Percentiles rank a stretch among this genome's conserved stretches.
phyloP scores from a whole-genome alignment of 371 early-diverging fungal species.

The Apophysomyces ossiformis region DNA sequence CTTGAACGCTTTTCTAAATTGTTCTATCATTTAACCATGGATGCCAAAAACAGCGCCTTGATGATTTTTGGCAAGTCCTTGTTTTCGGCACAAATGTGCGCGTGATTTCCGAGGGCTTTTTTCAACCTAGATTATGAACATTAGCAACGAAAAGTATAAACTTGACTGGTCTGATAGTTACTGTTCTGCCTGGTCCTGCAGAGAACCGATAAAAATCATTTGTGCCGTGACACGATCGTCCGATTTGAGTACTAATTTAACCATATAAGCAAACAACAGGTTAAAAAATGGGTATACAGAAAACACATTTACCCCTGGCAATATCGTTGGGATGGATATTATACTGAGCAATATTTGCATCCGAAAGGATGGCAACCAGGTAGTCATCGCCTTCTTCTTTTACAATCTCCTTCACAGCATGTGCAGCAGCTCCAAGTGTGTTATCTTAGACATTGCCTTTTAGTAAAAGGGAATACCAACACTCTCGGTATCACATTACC shows the following conservation, averaged over 20 bases:
- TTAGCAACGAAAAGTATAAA: not conserved
- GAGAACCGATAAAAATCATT: slow-evolving; percentile 75
- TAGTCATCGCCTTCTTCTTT: slow-evolving; percentile 82
- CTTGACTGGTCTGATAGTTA: slow-evolving; percentile 28
- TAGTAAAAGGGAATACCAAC: not conserved
- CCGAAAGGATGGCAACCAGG: slow-evolving; percentile 80
- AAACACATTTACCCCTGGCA: slow-evolving; percentile 56
- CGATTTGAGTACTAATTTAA: slow-evolving; percentile 59
- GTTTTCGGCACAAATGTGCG: slow-evolving; percentile 74
- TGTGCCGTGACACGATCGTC: slow-evolving; percentile 72
- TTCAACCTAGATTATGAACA: slow-evolving; percentile 46
- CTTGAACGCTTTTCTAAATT: not conserved
- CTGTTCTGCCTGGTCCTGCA: slow-evolving; percentile 70
- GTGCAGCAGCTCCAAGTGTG: slow-evolving; percentile 72
- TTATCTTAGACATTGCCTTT: slow-evolving; percentile 52
- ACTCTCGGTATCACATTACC: slow-evolving; percentile 27
- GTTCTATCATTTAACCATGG: slow-evolving; percentile 65
- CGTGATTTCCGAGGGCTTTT: slow-evolving; percentile 67
- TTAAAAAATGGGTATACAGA: too few species aligned
- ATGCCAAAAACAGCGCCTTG: slow-evolving; percentile 75
- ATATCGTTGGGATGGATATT: slow-evolving; percentile 78
- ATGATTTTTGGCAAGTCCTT: slow-evolving; percentile 83
- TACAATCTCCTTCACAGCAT: slow-evolving; percentile 73
- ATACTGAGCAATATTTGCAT: slow-evolving; percentile 87
- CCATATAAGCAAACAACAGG: too few species aligned